Evolutionary conservation across 208 protist species (phyloP), one percentile per base, ranked within the genome.

Genomic region (Angomonas deanei): DNA sequence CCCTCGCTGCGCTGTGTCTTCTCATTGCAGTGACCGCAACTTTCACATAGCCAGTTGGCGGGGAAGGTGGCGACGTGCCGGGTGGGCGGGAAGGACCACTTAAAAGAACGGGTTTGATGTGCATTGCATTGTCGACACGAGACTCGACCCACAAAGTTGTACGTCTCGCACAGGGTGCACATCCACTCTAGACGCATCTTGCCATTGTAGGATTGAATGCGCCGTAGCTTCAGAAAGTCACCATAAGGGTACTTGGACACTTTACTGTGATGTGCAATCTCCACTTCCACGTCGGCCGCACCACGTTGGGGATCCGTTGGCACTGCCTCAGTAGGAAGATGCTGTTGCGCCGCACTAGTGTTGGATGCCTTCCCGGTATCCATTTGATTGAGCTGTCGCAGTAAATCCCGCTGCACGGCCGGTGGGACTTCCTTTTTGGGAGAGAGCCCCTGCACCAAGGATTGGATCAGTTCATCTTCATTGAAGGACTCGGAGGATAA

Each of bases 21-120:
- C 4, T 10, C 15, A n/a, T 50, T 63, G n/a, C 77, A 19, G 24
- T 70, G 58, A 8, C 72, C 46, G 54, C 88, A 94, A 0, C 34
- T 23, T 46, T 71, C 65, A 66, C 88, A 94, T 4, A 77, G 24
- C 84, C 88, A 94, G 30, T 27, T 6, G 19, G 60, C 36, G 4
- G 88, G 84, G 62, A 90, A 84, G n/a, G 86, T 26, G n/a, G 74
- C 66, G 15, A 88, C 80, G 48, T 89, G 77, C 19, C 88, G 84
- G 13, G 75, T 38, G 10, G 88, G 87, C 39, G 83, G 81, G 15
- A 58, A 67, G 17, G 59, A 50, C 42, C 63, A 34, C 8, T 81
- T 70, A 54, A 84, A 69, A 52, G 86, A 93, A 0, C 52, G 48
- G 1, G 70, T 23, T 50, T 72, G 64, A 11, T 70, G 24, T 27